Conservation (phyloP, 2,329 filamentous ascomycete species). For the Anthostomella pinea region DNA sequence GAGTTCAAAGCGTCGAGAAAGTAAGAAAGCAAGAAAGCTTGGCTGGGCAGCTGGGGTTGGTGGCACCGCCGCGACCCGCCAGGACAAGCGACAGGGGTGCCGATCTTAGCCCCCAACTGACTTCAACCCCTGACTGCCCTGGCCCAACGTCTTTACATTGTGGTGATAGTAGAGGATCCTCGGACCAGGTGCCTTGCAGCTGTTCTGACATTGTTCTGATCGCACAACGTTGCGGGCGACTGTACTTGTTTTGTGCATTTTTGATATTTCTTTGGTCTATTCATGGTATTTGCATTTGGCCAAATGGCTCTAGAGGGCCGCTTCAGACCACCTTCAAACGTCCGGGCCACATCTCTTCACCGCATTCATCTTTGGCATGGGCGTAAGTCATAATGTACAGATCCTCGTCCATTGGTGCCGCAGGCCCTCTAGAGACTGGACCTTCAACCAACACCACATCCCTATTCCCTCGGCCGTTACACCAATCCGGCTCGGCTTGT, state of each 20-base stretch:
- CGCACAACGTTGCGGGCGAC: too few species aligned
- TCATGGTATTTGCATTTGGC: constrained; percentile 31
- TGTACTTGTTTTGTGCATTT: constrained; percentile 8
- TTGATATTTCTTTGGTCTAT: constrained; percentile 25
- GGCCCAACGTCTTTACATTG: too few species aligned
- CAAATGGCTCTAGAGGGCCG: constrained; percentile 21
- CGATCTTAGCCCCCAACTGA: too few species aligned
- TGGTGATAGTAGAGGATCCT: too few species aligned
- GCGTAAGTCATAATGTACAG: constrained; percentile 30
- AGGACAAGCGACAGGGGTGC: too few species aligned
- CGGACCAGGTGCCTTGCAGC: too few species aligned
- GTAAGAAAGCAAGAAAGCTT: too few species aligned
- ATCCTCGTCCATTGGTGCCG: constrained; percentile 20
- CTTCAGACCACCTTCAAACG: constrained; percentile 10
- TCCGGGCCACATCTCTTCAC: constrained; percentile 17
- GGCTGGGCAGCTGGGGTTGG: too few species aligned
- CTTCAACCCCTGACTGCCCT: too few species aligned
- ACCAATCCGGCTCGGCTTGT: constrained; percentile 19
- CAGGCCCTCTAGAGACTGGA: constrained; percentile 20
- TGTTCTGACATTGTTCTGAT: too few species aligned
- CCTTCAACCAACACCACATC: constrained; percentile 19
- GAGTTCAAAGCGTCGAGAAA: too few species aligned
- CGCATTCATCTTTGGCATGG: constrained; percentile 22
- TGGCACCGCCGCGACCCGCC: too few species aligned
- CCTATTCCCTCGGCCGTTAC: constrained; percentile 19